Conservation (phyloP, 148 eudicot species). For the Bassia scoparia region DNA sequence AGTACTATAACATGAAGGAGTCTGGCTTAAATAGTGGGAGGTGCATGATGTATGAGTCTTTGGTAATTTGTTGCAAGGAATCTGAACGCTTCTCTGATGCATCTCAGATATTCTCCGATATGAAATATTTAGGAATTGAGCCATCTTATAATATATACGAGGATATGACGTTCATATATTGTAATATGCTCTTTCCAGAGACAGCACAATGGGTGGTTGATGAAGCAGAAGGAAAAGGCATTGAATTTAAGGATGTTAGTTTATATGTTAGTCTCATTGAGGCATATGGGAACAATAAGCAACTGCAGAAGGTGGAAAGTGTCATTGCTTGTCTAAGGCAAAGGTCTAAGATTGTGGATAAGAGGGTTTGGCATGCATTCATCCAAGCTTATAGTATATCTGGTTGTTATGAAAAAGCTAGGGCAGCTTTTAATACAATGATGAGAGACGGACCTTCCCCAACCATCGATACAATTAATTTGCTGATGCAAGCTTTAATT, state of each 20-base stretch:
- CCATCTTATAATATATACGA: conserved; percentile 56
- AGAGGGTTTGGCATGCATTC: conserved; percentile 79
- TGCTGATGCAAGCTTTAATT: conserved; percentile 77
- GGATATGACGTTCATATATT: conserved; percentile 57
- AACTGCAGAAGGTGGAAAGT: conserved; percentile 70
- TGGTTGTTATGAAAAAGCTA: conserved; percentile 90
- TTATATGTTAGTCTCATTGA: conserved; percentile 60
- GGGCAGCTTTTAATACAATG: conserved; percentile 98
- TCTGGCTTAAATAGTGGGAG: conserved; percentile 38
- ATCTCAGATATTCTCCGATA: conserved; percentile 85
- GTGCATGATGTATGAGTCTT: conserved; percentile 64
- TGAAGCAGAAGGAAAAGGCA: conserved; percentile 53
- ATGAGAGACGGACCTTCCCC: conserved; percentile 97
- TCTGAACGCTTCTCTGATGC: conserved; percentile 58
- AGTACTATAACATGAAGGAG: conserved; percentile 46
- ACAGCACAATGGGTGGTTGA: conserved; percentile 67
- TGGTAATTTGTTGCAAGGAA: conserved; percentile 68
- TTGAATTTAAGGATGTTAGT: conserved; percentile 37
- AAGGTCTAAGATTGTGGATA: conserved; percentile 49
- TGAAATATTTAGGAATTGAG: conserved; percentile 64
- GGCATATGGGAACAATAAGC: conserved; percentile 68
- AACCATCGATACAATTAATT: conserved; percentile 72
- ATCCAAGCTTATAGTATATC: conserved; percentile 68
- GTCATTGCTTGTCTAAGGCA: conserved; percentile 65
- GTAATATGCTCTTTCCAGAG: conserved; percentile 84